Conservation (phyloP, 768 basidiomycete species). For the Coprinopsis marcescibilis region DNA sequence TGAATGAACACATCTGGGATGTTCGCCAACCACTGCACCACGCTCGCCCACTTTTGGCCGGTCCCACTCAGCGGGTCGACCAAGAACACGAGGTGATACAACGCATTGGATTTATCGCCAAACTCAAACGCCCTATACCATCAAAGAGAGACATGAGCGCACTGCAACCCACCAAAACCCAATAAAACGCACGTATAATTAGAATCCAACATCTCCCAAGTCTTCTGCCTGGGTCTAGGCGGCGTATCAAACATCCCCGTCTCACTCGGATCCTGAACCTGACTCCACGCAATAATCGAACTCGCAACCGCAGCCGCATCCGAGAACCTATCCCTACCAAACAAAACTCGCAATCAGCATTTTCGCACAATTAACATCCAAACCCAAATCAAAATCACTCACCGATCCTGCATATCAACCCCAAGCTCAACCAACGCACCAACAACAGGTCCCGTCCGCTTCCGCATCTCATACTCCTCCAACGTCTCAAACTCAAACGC, state of each 20-base stretch:
- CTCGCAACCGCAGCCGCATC: conserved; percentile 60
- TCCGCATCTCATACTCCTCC: conserved; percentile 66
- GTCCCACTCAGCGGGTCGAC: conserved; percentile 82
- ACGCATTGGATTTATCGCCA: conserved; percentile 62
- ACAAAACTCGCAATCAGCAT: neutral
- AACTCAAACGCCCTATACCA: conserved; percentile 54
- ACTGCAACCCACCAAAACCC: neutral
- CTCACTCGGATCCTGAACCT: conserved; percentile 68
- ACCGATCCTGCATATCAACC: no score
- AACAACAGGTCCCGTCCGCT: conserved; percentile 64
- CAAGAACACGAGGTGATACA: conserved; percentile 65
- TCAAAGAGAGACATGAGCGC: conserved; percentile 3
- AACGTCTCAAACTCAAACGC: conserved; percentile 70
- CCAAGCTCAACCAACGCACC: conserved; percentile 55
- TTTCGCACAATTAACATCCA: no score
- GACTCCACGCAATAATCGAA: conserved; percentile 67
- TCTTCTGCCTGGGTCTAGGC: conserved; percentile 49
- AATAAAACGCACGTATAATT: conserved; percentile 55
- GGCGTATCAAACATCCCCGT: conserved; percentile 66
- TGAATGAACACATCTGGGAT: conserved; percentile 64
- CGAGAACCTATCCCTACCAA: conserved; percentile 46
- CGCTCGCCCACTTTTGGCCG: conserved; percentile 81
- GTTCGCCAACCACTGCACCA: conserved; percentile 68
- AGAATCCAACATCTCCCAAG: conserved; percentile 55
- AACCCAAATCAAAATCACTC: no score